phyloP scores from a whole-genome alignment of 257 asterid species.

The Plectranthus barbatus region DNA sequence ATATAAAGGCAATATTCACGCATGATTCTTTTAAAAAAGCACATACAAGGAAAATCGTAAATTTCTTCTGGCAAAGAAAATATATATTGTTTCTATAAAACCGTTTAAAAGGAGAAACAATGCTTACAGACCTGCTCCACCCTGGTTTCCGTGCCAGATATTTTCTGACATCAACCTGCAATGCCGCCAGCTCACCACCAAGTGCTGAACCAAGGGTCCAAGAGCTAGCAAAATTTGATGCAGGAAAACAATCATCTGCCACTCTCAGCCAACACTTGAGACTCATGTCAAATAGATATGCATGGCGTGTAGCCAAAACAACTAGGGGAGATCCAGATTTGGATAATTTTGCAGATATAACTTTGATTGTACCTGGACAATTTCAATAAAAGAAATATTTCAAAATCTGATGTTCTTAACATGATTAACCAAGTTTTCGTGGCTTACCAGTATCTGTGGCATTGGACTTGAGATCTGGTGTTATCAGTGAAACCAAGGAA shows the following conservation, averaged over 20 bases:
- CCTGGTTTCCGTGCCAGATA: slow-evolving; percentile 89
- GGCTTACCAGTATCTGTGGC: slow-evolving; percentile 43
- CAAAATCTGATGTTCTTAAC: neutral
- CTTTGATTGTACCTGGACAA: slow-evolving; percentile 65
- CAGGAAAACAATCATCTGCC: slow-evolving; percentile 92
- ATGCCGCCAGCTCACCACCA: slow-evolving; percentile 84
- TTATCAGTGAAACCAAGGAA: slow-evolving; percentile 62
- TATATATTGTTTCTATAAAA: neutral
- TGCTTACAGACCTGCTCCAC: slow-evolving; percentile 70
- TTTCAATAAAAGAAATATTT: neutral
- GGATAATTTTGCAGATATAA: slow-evolving; percentile 84
- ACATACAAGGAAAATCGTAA: neutral
- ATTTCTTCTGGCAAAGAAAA: neutral
- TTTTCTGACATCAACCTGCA: slow-evolving; percentile 92
- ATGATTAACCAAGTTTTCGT: neutral
- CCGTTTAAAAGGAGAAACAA: neutral
- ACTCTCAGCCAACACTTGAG: slow-evolving; percentile 96
- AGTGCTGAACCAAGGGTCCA: slow-evolving; percentile 73
- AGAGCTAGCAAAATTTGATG: slow-evolving; percentile 86
- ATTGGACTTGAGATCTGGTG: slow-evolving; percentile 46
- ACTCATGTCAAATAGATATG: slow-evolving; percentile 69
- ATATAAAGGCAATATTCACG: neutral
- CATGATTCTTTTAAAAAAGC: neutral
- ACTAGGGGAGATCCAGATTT: slow-evolving; percentile 85
- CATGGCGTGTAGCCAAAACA: slow-evolving; percentile 88